Conservation (phyloP, 257 asterid species). For the Ajuga chamaepitys region DNA sequence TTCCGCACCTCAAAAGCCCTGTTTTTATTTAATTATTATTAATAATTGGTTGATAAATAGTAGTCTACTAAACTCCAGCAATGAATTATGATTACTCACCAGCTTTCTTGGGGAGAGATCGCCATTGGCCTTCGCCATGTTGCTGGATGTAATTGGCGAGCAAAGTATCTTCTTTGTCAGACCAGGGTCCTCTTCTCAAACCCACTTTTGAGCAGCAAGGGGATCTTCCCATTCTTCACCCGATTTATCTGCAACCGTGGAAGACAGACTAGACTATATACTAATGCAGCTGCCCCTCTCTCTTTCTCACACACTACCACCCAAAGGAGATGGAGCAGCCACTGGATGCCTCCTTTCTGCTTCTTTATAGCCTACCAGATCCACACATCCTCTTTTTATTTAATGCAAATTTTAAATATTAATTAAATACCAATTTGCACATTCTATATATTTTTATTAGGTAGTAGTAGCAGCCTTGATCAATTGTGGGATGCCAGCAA, state of each 20-base stretch:
- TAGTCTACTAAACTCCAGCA: background rate
- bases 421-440: background rate
- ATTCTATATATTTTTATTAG: no score
- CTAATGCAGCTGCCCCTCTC: background rate
- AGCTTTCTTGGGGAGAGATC: slow-evolving; percentile 37
- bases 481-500: slow-evolving; percentile 4
- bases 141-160: slow-evolving; percentile 23
- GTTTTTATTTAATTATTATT: background rate
- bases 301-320: slow-evolving; percentile 10
- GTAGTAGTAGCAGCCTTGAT: background rate
- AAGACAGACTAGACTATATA: no score
- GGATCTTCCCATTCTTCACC: slow-evolving; percentile 32
- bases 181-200: slow-evolving; percentile 35
- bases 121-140: slow-evolving; percentile 42
- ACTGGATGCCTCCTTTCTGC: background rate
- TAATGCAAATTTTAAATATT: background rate
- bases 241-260: background rate
- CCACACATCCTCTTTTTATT: background rate
- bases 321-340: slow-evolving; percentile 2
- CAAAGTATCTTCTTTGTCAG: slow-evolving; percentile 26
- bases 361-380: slow-evolving; percentile 9
- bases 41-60: background rate
- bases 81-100: background rate
- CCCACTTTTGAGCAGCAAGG: slow-evolving; percentile 43
- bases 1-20: slow-evolving; percentile 71